Evolutionary conservation across 2,329 filamentous ascomycete genomes (phyloP).

Genomic region (Onygenales sp.): DNA sequence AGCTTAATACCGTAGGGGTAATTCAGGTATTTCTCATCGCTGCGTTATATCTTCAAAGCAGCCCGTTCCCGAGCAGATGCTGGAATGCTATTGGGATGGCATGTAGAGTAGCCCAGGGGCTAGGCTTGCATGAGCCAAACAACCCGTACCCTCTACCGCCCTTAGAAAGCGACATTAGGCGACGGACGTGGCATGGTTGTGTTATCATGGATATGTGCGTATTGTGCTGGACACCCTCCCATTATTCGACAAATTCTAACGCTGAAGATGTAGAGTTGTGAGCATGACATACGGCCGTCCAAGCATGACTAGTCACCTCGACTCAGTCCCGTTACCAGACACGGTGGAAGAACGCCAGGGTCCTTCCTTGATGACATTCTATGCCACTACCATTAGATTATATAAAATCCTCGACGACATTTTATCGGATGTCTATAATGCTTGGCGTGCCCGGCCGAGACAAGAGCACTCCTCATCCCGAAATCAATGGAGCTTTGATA

Average conservation of each 20-base stretch:
- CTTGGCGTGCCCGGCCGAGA: slow-evolving; percentile 16
- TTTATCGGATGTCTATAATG: slow-evolving; percentile 25
- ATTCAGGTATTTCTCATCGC: slow-evolving; percentile 34
- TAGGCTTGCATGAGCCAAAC: slow-evolving; percentile 31
- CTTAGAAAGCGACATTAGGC: slow-evolving; percentile 28
- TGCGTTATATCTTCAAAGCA: slow-evolving; percentile 32
- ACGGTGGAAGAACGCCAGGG: neutral
- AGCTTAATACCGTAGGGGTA: slow-evolving; percentile 28
- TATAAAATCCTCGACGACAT: slow-evolving; percentile 25
- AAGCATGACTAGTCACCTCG: slow-evolving; percentile 24
- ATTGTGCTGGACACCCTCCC: neutral
- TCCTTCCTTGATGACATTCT: slow-evolving; percentile 18
- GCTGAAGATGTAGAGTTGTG: slow-evolving; percentile 18
- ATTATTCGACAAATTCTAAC: neutral
- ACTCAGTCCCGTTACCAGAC: slow-evolving; percentile 15
- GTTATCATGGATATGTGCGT: slow-evolving; percentile 30
- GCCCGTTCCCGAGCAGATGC: slow-evolving; percentile 31
- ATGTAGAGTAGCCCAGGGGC: slow-evolving; percentile 31
- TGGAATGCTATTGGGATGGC: slow-evolving; percentile 37
- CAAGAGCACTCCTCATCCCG: neutral
- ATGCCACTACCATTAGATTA: slow-evolving; percentile 18
- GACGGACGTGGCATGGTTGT: slow-evolving; percentile 33
- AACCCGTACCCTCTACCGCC: slow-evolving; percentile 11
- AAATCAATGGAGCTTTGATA: slow-evolving; percentile 14
- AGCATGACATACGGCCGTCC: slow-evolving; percentile 31